Evolutionary conservation across 129 eudicot genomes (phyloP), one percentile per base, ranked within the genome.

Genomic region (Flaveria trinervia): DNA sequence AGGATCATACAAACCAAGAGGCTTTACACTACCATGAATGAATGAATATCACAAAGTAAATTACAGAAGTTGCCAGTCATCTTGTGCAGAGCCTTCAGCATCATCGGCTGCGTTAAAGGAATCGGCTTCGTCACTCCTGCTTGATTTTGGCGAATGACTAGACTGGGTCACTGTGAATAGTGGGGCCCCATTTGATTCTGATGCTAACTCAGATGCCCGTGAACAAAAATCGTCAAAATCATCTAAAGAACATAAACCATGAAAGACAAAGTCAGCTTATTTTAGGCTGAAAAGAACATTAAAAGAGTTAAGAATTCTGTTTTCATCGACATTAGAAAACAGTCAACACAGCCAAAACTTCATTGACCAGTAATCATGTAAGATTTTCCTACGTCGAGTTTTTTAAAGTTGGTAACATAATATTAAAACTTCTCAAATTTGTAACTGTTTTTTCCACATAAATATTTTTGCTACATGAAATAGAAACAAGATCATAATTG

Each of bases 41-140:
- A 26, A 68, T 25, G 16, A 22, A 18, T 70, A 70, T 59, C 70
- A 71, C 49, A 72, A 62, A 20, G 60, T 65, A 48, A 52, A 73
- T 80, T 33, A 94, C 52, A 94, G 93, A 57, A 94, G 82, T 66
- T 94, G 97, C 99, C 99, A 91, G 50, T 94, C 99, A 83, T 94
- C 99, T 61, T 89, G 93, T 15, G 84, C 68, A 78, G 61, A 65
- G 59, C 75, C 85, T 70, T 85, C 95, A 0, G 82, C 81, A 77
- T 82, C 84, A 28, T 67, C 86, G 7, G 52, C 18, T 13, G 78
- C 68, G 65, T 86, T 83, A 36, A 78, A 83, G 39, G 84, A 68
- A 79, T 82, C 86, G 28, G 69, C 85, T 15, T 82, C 90, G 12
- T 57, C 56, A 18, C 22, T 68, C 70, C 77, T 83, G 72, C 70